Conservation (phyloP, 83 land plant genomes). For the Larix sibirica region DNA sequence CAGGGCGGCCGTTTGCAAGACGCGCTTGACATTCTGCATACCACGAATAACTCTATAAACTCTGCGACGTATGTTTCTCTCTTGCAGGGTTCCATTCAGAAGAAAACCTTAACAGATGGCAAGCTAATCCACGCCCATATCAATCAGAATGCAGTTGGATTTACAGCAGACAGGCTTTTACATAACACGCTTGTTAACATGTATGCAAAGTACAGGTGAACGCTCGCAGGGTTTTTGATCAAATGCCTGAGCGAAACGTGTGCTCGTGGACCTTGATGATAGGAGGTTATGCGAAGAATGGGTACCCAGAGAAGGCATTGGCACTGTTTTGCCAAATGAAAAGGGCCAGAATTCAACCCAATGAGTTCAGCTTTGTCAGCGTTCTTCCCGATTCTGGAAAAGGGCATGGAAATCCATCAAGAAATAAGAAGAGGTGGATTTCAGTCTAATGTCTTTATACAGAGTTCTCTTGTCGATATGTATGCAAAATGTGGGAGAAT, state of each 20-base stretch:
- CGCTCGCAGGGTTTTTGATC: background rate
- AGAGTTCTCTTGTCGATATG: background rate
- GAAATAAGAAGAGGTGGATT: background rate
- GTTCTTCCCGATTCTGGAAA: background rate
- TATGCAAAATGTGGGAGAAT: slow-evolving; percentile 16
- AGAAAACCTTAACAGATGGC: no score
- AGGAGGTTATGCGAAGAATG: background rate
- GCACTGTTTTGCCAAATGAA: background rate
- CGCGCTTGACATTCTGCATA: no score
- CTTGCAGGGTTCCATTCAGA: no score
- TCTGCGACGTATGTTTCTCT: no score
- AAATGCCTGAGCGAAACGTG: background rate
- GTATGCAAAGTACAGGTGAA: background rate
- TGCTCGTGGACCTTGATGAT: background rate
- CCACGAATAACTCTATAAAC: no score
- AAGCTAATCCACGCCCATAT: no score
- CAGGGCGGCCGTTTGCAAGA: no score
- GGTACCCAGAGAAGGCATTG: background rate
- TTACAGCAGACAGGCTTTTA: no score
- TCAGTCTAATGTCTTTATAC: background rate
- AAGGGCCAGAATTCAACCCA: background rate
- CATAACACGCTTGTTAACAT: background rate
- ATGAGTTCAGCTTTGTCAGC: background rate
- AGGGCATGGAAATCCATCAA: background rate
- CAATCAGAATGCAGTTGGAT: no score